Evolutionary conservation across 495 filamentous ascomycete species (phyloP).

Genomic region (Podospora appendiculata): DNA sequence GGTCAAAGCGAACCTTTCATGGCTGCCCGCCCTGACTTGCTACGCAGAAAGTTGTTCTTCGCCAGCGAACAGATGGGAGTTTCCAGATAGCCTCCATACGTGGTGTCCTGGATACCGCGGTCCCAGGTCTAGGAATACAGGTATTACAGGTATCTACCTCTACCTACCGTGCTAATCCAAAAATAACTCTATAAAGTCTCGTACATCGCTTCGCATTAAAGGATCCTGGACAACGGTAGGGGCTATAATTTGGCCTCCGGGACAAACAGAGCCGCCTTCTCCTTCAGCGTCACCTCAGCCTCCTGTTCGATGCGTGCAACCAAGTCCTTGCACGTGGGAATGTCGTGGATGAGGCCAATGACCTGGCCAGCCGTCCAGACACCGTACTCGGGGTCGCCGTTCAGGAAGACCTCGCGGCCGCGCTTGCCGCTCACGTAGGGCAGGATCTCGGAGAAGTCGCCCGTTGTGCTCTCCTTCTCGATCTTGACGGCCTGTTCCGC

Average conservation of each 20-base stretch:
- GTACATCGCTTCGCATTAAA: too few relatives aligned
- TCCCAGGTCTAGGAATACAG: too few relatives aligned
- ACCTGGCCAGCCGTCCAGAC: constrained; percentile 64
- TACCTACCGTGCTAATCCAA: too few relatives aligned
- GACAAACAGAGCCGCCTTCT: constrained; percentile 28
- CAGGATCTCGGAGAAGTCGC: constrained; percentile 86
- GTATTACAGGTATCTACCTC: too few relatives aligned
- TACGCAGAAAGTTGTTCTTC: too few relatives aligned
- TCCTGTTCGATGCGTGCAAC: constrained; percentile 53
- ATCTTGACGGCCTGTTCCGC: constrained; percentile 71
- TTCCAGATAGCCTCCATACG: too few relatives aligned
- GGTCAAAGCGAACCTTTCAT: too few relatives aligned
- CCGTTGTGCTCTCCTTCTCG: constrained; percentile 76
- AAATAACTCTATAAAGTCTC: too few relatives aligned
- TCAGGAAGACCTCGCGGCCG: constrained; percentile 83
- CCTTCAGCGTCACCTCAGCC: constrained; percentile 46
- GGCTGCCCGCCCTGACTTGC: too few relatives aligned
- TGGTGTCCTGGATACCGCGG: too few relatives aligned
- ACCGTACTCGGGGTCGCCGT: constrained; percentile 84
- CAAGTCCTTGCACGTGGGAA: constrained; percentile 51
- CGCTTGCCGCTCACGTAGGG: constrained; percentile 88
- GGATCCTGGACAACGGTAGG: too few relatives aligned
- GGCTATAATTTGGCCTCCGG: constrained; percentile 33
- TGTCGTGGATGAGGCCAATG: constrained; percentile 60
- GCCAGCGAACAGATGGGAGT: too few relatives aligned